Conservation (phyloP, 75 land plant species). For the Pinus tabuliformis region DNA sequence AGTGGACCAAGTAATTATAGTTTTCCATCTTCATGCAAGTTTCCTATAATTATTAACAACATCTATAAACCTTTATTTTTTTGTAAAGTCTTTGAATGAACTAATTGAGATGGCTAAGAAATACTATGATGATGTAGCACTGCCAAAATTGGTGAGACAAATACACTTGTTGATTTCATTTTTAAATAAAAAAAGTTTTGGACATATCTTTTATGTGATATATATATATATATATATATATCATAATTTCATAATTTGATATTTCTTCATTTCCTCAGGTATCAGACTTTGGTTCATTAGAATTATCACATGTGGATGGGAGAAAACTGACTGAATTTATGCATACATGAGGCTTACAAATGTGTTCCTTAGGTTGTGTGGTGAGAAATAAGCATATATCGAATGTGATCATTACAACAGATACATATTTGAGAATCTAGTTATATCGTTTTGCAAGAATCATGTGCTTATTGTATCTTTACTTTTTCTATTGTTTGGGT, state of each 20-base stretch:
- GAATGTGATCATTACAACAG: background rate
- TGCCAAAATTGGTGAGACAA: conserved; percentile 81
- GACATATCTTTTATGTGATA: background rate
- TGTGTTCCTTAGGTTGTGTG: conserved; percentile 94
- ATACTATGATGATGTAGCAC: conserved; percentile 85
- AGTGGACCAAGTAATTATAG: background rate
- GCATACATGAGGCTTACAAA: conserved; percentile 94
- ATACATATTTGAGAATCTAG: background rate
- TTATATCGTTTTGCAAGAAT: background rate
- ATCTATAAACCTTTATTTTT: background rate
- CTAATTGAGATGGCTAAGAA: conserved; percentile 76
- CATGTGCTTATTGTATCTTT: background rate
- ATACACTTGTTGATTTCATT: background rate
- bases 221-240: too few species aligned
- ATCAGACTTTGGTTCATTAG: conserved; percentile 95
- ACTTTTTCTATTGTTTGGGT: background rate
- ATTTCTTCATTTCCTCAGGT: conserved; percentile 45
- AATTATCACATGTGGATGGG: conserved; percentile 98
- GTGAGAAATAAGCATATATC: conserved; percentile 62
- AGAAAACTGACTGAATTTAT: conserved; percentile 95
- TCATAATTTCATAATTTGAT: too few species aligned
- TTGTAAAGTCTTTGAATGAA: conserved; percentile 66
- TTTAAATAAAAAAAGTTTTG: background rate
- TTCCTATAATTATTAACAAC: background rate
- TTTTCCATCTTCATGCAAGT: background rate